Base-by-base conservation (phyloP, 108 stramenopile genomes). In the Cyclostephanos invisitatus region DNA sequence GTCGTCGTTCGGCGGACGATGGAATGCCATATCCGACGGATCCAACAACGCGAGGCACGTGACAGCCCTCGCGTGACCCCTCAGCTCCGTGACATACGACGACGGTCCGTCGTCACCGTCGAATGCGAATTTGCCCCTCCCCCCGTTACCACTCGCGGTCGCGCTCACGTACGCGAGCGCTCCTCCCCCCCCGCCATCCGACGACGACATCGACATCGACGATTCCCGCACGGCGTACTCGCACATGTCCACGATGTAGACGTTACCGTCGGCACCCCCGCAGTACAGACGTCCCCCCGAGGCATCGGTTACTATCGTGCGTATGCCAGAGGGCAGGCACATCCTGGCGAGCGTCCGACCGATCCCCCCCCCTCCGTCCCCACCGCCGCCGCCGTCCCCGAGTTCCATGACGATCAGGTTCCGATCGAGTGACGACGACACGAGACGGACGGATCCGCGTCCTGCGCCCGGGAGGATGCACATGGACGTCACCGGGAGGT, bases 171-270 rank as follows among this genome's bases (percentile, higher is more conserved):
- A 48, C 21, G 71, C 73, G n/a, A 70, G 37, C 28, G 68, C 61
- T 18, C 73, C 77, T n/a, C 68, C 73, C n/a, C 68, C 73, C 11
- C 79, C 75, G 46, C 5, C 29, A 24, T 9, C 0, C 22, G 53
- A 27, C 24, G 74, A 74, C 36, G 36, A 36, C 36, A 36, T 6
- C 36, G 36, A 40, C 7, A 1, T 11, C 10, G 40, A 8, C 11
- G 78, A 75, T 58, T 60, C 63, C 24, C 59, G 71, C 40, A 91
- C 80, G 24, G 91, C 87, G 65, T 87, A 85, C 11, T 73, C 80
- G 82, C 89, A 78, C 59, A 91, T 57, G 74, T 92, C 89, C 20
- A 92, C 74, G 28, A 72, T 74, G 51, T 84, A 92, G 38, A 95
- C 89, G 22, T 60, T 91, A 12, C 93, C 93, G 40, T 84, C 80